These are phyloP conservation scores for Yamadazyma tumulicola DNA, from an alignment of 805 yeast genomes.

Conservation along the genomic window DNA sequence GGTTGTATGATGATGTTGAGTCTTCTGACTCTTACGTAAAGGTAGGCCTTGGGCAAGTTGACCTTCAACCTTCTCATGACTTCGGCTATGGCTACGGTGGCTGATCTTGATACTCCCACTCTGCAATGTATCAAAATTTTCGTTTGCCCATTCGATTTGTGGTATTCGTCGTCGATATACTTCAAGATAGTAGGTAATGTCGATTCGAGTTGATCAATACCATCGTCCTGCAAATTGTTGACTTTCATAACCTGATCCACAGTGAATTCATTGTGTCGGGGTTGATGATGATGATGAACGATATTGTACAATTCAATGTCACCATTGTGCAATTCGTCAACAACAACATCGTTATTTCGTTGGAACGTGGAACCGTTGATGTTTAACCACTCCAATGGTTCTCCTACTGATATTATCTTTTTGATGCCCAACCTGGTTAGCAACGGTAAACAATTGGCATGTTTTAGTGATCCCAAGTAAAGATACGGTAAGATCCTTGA, in stretches of 20 bases:
- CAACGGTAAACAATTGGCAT: constrained; percentile 71
- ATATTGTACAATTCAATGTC: constrained; percentile 30
- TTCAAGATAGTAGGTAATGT: constrained; percentile 62
- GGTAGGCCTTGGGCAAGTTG: constrained; percentile 72
- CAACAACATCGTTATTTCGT: constrained; percentile 18
- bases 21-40: constrained; percentile 85
- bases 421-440: constrained; percentile 63
- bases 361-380: constrained; percentile 27
- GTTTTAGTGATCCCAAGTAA: constrained; percentile 78
- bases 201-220: constrained; percentile 69
- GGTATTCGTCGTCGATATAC: constrained; percentile 49
- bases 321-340: constrained; percentile 24
- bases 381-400: constrained; percentile 66
- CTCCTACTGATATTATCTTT: constrained; percentile 85
- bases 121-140: constrained; percentile 79
- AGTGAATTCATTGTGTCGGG: constrained; percentile 5
- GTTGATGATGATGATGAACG: constrained; percentile 5
- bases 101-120: constrained; percentile 93
- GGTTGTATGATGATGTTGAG: constrained; percentile 94
- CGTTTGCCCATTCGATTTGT: constrained; percentile 20
- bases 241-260: constrained; percentile 57
- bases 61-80: constrained; percentile 75
- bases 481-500: constrained; percentile 79
- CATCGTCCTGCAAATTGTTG: constrained; percentile 82
- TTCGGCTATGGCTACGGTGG: constrained; percentile 93